Evolutionary conservation across 2,329 filamentous ascomycete genomes (phyloP), one percentile per base, ranked within the genome.

Genomic region (Ilyonectria sp.): DNA sequence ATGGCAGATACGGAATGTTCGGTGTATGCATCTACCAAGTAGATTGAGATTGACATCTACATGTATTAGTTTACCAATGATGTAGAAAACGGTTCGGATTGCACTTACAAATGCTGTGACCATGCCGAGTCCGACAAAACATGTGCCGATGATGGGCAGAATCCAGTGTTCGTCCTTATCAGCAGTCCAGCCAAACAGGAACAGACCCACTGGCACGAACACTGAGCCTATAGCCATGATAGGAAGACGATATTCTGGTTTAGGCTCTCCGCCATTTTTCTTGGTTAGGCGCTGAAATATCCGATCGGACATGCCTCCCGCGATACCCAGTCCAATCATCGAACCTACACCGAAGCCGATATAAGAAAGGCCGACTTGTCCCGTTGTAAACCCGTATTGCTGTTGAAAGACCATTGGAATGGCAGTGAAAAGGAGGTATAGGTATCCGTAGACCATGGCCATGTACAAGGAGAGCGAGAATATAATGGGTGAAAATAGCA

Each of bases 61-160:
- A 31, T 4, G 9, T 33, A 13, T 74, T 37, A 73, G 70, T 47
- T 17, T 33, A 72, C 71, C 33, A 40, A 10, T 19, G 3, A 19
- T 26, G 6, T 26, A 6, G 26, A 26, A 26, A 26, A 26, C 1
- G 26, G 26, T n/a, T 8, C 7, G 40, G 2, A n/a, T 5, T n/a
- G n/a, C 17, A 43, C 40, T 43, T n/a, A 43, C 40, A 19, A 40
- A 44, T n/a, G 81, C 77, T 15, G 77, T 74, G 15, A 84, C 75
- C 68, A 83, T 80, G 4, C 83, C 83, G 4, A 82, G 63, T 0
- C 86, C 86, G 47, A 89, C 78, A 29, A 87, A 75, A 0, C 79
- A 74, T 0, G 84, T 87, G 7, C 88, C 89, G 44, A 90, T 84
- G 63, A 90, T 89, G 0, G 89, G 88, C 15, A 88, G 81, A 50